A percentile compares a stretch with the other conserved stretches of the same genome.
Evolutionary conservation across 2,329 filamentous ascomycete genomes (phyloP).

Genomic region (Lasiodiplodia sp.): DNA sequence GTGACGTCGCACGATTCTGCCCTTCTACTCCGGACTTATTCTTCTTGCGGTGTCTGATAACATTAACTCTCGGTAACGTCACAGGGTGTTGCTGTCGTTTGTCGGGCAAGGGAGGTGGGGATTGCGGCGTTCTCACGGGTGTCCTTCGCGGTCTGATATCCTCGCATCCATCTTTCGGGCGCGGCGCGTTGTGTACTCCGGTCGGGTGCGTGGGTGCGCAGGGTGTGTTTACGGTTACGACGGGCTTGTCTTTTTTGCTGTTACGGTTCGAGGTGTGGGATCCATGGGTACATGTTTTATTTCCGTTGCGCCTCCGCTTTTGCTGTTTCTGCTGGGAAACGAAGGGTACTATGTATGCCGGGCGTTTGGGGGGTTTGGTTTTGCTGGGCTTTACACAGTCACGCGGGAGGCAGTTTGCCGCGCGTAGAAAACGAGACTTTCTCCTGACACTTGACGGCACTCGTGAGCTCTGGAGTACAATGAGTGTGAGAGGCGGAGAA

Average conservation of each 20-base stretch:
- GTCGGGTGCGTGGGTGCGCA: conserved; percentile 10
- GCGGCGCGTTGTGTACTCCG: conserved; percentile 21
- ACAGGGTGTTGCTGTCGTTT: conserved; percentile 11
- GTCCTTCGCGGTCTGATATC: conserved; percentile 19
- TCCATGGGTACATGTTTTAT: conserved; percentile 16
- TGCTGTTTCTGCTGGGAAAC: conserved; percentile 12
- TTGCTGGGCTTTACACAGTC: neutral
- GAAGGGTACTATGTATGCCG: conserved; percentile 8
- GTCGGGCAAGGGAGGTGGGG: conserved; percentile 13
- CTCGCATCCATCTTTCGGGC: conserved; percentile 20
- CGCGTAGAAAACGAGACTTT: conserved; percentile 24
- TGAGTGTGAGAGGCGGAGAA: too few relatives aligned
- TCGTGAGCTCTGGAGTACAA: too few relatives aligned
- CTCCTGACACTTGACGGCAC: neutral
- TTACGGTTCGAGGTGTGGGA: neutral
- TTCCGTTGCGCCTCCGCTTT: neutral
- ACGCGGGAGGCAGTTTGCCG: neutral
- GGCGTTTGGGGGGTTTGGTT: conserved; percentile 21
- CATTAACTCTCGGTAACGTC: conserved; percentile 21
- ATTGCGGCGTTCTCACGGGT: conserved; percentile 13
- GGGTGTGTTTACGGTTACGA: conserved; percentile 22
- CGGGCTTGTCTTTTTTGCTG: conserved; percentile 11
- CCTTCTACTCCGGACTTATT: conserved; percentile 17
- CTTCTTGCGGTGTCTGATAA: conserved; percentile 18
- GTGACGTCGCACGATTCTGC: neutral